These are phyloP conservation scores for Oligophagozyma castellii DNA, from an alignment of 1,139 yeast species.

Conservation along the genomic window DNA sequence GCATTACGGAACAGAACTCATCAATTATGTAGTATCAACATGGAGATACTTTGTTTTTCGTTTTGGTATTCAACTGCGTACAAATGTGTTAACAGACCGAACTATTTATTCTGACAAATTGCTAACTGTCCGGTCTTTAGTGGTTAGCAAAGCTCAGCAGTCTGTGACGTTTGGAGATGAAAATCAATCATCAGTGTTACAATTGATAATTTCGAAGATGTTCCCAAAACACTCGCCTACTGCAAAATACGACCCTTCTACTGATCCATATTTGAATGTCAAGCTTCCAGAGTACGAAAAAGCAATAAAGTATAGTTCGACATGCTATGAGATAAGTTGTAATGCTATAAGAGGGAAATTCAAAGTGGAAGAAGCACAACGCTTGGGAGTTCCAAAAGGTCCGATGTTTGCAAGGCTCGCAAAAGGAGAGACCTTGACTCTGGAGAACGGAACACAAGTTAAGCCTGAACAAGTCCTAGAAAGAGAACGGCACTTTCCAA, in stretches of 20 bases:
- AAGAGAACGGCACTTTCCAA: slow-evolving; percentile 41
- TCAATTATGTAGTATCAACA: slow-evolving; percentile 49
- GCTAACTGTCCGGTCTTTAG: slow-evolving; percentile 40
- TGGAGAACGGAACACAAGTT: slow-evolving; percentile 46
- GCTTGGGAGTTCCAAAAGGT: slow-evolving; percentile 60
- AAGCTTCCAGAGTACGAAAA: slow-evolving; percentile 21
- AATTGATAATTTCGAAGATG: slow-evolving; percentile 24
- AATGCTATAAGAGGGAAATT: slow-evolving; percentile 71
- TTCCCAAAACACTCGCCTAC: slow-evolving; percentile 31
- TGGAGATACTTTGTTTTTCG: slow-evolving; percentile 90
- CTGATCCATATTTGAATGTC: slow-evolving; percentile 25
- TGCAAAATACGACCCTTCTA: slow-evolving; percentile 21
- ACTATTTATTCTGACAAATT: slow-evolving; percentile 36
- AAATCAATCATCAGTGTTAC: slow-evolving; percentile 9
- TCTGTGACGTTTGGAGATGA: slow-evolving; percentile 5
- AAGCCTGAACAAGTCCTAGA: slow-evolving; percentile 64
- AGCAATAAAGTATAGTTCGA: slow-evolving; percentile 18
- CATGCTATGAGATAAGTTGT: slow-evolving; percentile 54
- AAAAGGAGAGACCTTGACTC: slow-evolving; percentile 42
- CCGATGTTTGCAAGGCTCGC: slow-evolving; percentile 44
- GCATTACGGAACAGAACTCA: slow-evolving; percentile 29
- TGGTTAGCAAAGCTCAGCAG: slow-evolving; percentile 7
- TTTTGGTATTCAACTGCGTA: slow-evolving; percentile 49
- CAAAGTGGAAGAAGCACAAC: slow-evolving; percentile 47
- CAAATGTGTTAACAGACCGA: slow-evolving; percentile 29